phyloP scores from a whole-genome alignment of 768 basidiomycete species.

The Melanogaster broomeanus region DNA sequence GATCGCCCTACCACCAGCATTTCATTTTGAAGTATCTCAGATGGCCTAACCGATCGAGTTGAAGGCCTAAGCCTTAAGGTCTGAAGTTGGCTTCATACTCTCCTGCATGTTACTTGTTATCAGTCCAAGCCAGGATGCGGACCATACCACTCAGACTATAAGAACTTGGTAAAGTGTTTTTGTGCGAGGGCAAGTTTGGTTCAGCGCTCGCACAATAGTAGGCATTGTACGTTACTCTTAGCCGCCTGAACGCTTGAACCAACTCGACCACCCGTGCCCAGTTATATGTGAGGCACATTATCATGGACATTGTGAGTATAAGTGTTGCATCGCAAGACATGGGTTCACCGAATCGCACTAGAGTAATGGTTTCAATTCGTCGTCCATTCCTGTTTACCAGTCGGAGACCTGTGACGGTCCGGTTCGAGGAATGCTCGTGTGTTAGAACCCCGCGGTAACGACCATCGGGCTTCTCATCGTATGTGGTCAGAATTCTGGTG shows the following conservation, averaged over 20 bases:
- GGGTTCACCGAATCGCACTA: not conserved
- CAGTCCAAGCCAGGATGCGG: conserved; percentile 32
- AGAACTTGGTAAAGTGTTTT: conserved; percentile 37
- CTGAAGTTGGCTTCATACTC: not conserved
- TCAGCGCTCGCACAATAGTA: conserved; percentile 37
- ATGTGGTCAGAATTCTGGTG: not conserved
- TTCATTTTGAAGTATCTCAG: too few species aligned
- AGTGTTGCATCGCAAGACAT: not conserved
- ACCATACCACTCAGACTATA: conserved; percentile 36
- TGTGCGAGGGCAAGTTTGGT: conserved; percentile 42
- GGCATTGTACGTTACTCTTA: conserved; percentile 30
- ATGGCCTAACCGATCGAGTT: too few species aligned
- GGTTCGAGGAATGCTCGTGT: conserved; percentile 37
- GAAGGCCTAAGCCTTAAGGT: not conserved
- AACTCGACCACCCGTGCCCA: conserved; percentile 42
- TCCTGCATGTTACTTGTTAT: not conserved
- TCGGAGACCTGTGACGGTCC: conserved; percentile 40
- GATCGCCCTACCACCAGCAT: too few species aligned
- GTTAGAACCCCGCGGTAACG: conserved; percentile 40
- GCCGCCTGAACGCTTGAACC: conserved; percentile 37
- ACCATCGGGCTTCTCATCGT: conserved; percentile 43
- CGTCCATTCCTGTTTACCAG: conserved; percentile 42
- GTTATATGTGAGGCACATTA: conserved; percentile 38
- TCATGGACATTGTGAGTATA: conserved; percentile 37
- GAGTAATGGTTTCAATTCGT: conserved; percentile 45